phyloP scores from a whole-genome alignment of 768 basidiomycete genomes.

The Boletus tylopilopsis region DNA sequence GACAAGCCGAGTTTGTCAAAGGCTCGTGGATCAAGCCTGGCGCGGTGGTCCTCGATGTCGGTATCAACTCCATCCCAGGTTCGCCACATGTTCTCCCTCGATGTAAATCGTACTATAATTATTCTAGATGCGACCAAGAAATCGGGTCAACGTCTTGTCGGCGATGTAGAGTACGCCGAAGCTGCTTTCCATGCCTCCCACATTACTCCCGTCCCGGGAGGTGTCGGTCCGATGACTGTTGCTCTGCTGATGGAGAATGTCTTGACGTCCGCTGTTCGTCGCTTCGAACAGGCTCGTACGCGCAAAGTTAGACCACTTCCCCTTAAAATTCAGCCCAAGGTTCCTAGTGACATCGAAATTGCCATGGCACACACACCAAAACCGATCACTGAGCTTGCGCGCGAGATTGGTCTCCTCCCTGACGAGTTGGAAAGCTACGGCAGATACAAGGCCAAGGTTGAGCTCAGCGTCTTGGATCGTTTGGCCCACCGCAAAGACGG shows the following conservation, averaged over 20 bases:
- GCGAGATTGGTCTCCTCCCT: conserved; percentile 81
- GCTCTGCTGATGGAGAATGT: conserved; percentile 98
- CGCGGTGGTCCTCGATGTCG: conserved; percentile 95
- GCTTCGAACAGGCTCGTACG: conserved; percentile 64
- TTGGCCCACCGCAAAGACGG: conserved; percentile 83
- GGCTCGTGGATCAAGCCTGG: conserved; percentile 96
- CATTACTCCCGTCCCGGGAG: conserved; percentile 98
- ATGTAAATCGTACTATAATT: background rate
- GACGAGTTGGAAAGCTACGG: conserved; percentile 94
- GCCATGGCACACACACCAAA: conserved; percentile 94
- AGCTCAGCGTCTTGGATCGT: conserved; percentile 82
- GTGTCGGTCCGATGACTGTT: conserved; percentile 99
- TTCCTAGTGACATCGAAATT: conserved; percentile 96
- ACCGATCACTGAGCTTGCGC: conserved; percentile 75
- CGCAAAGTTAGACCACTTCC: conserved; percentile 75
- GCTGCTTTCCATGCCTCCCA: conserved; percentile 77
- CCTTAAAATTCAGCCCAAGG: conserved; percentile 76
- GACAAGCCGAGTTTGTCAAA: conserved; percentile 84
- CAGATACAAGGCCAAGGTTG: conserved; percentile 96
- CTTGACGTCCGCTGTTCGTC: conserved; percentile 74
- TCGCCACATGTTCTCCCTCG: background rate
- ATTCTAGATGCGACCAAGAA: conserved; percentile 80
- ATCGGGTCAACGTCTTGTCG: conserved; percentile 91
- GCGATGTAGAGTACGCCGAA: conserved; percentile 85
- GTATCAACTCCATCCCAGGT: conserved; percentile 95